Evolutionary conservation across 2,329 filamentous ascomycete species (phyloP).

Genomic region (Aspergillus terreus): DNA sequence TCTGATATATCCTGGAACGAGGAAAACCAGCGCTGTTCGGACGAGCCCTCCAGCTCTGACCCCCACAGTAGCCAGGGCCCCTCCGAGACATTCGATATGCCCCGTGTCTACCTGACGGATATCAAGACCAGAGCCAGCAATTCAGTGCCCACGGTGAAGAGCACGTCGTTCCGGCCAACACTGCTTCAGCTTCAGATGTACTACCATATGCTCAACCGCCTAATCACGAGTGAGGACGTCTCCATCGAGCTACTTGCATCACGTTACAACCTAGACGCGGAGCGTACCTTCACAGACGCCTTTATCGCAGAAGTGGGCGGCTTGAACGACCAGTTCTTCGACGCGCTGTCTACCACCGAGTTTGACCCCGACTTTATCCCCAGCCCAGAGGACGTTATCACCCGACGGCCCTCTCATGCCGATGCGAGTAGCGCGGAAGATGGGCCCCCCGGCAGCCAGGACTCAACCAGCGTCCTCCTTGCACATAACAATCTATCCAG

Average conservation of each 20-base stretch:
- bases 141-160: slow-evolving; percentile 57
- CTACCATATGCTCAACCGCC: slow-evolving; percentile 73
- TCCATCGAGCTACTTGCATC: slow-evolving; percentile 65
- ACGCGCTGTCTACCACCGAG: slow-evolving; percentile 36
- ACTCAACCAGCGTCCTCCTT: slow-evolving; percentile 51
- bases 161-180: slow-evolving; percentile 66
- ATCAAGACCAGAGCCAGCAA: slow-evolving; percentile 73
- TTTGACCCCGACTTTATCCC: slow-evolving; percentile 24
- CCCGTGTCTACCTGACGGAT: slow-evolving; percentile 71
- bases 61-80: slow-evolving; percentile 8
- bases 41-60: slow-evolving; percentile 10
- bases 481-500: slow-evolving; percentile 56
- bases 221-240: slow-evolving; percentile 64
- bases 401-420: slow-evolving; percentile 4
- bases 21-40: slow-evolving; percentile 4
- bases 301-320: slow-evolving; percentile 73
- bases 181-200: slow-evolving; percentile 88
- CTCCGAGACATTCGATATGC: slow-evolving; percentile 21
- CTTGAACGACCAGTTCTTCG: slow-evolving; percentile 65
- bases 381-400: slow-evolving; percentile 20
- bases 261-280: slow-evolving; percentile 66
- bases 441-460: slow-evolving; percentile 32
- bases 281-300: slow-evolving; percentile 67
- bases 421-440: slow-evolving; percentile 13
- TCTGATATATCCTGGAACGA: slow-evolving; percentile 26